Base-by-base conservation (phyloP, 2,329 filamentous ascomycete genomes). In the Fusarium staphyleae region DNA sequence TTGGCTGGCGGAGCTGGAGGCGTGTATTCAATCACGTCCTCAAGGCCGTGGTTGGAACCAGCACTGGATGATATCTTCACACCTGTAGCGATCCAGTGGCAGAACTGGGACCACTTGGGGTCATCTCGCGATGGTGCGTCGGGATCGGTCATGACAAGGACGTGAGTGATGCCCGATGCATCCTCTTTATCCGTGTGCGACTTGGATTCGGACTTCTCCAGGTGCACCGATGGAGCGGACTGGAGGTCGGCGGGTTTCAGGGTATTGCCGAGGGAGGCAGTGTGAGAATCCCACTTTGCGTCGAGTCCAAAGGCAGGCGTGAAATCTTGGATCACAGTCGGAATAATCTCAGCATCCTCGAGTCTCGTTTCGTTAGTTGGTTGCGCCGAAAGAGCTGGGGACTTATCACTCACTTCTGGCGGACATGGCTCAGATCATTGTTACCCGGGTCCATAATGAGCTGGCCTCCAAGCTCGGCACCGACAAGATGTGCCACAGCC, bases 71-170 rank as follows among this genome's bases (percentile, higher is more conserved):
- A 14, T 4, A 37, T 7, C 0, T 39, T 26, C 2, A 35, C 36
- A 2, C 60, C 53, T 0, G 40, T 13, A 1, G 61, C 61, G 5
- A 66, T 62, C 60, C 60, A 66, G 8, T 66, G 63, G 16, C 63
- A 66, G 29, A 66, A 60, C 14, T 66, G 52, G 3, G 63, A 62
- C 63, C 60, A 66, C 40, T 64, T 57, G 1, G 60, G 63, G 6
- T 64, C 35, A 6, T 57, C 50, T 11, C 63, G 48, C 0, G 63
- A 66, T 8, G 63, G 63, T 0, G 63, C 63, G 5, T 66, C 63
- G 5, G 63, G 63, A 3, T 66, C 60, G 0, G 63, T 66, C n/a
- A 66, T 36, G 8, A 50, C 35, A 5, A 64, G 18, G 5, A 57
- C 60, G 24, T 45, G 55, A 1, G 45, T 52, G 3, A 45, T 37